Base-by-base conservation (phyloP, 306 rosid genomes). In the Vachellia pachyceras region DNA sequence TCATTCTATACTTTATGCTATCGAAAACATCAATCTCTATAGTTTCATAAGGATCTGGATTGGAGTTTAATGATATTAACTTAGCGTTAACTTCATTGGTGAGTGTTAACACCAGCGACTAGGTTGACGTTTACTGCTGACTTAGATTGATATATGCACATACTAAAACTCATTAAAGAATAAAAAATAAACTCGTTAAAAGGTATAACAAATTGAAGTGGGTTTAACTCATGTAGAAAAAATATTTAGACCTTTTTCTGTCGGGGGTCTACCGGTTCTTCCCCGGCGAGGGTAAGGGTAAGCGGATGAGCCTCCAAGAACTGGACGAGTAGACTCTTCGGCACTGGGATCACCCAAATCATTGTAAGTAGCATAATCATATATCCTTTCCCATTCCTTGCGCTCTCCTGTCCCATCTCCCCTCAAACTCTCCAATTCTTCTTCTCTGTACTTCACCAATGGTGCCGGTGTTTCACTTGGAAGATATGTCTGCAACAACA, bases 241-340 rank as follows among this genome's bases (percentile, higher is more conserved):
- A 29, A 29, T 1, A 29, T 29, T 29, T 2, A 29, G 33, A 29
- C 97, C 97, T 84, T 84, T 79, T 1, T 39, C 40, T 3, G 91
- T 66, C 35, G 87, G 86, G 29, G 80, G 33, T 82, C 94, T 85
- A 13, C 94, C 97, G 0, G 94, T 93, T 90, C 98, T 91, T 76
- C 93, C 97, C 45, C 98, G 84, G 3, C 98, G 89, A 79, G 97
- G 98, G 69, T 93, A 91, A 58, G 98, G 94, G 72, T 67, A 82
- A 22, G 80, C 35, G 58, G 36, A 60, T 22, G 93, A 86, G 63
- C 98, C 93, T 80, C 97, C 98, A 0, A 93, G 88, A 78, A 83
- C 54, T 0, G 87, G 93, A 35, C 97, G 92, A 23, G 75, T 87
- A 44, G 81, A 57, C 13, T 82, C 23, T 39, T 75, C 33, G 58